Base-by-base conservation (phyloP, 164 flowering plant species). In the Nymphaea thermarum region DNA sequence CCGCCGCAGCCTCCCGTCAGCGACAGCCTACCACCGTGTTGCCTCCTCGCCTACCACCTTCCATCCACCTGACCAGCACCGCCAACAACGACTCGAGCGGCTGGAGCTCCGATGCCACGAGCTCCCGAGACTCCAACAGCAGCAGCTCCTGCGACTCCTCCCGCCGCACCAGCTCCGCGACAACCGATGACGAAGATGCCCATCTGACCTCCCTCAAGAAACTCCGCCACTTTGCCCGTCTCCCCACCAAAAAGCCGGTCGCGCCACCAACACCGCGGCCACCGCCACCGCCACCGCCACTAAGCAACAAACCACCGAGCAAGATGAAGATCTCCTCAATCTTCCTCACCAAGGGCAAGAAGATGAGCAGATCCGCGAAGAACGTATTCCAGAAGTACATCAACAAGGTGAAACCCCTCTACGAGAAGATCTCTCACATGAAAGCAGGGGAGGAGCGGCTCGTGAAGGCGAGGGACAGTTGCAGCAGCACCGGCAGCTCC, bases 351-450 rank as follows among this genome's bases (percentile, higher is more conserved):
- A 47, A 47, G 55, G 12, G 55, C 55, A 47, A 47, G 5, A 47
- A 47, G 12, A 47, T 47, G 55, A 47, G 55, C 55, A 47, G 12
- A 47, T 47, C 55, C 12, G 55, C 55, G 55, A 47, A 47, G 55
- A 7, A 89, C 41, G 90, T 89, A 25, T 74, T 94, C 8, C 75
- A 87, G 65, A 94, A 83, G 81, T 94, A 89, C 64, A 45, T 91
- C 68, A 94, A 87, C 66, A 94, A 87, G 68, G 98, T 89, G 73
- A 89, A 84, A 76, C 98, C 98, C 3, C 63, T 94, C 64, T 94
- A 87, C 75, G 96, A 86, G 62, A 88, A 82, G 74, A 51, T 94
- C 2, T 81, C 97, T 2, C 85, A 77, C 55, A 36, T 7, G 63
- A n/a, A n/a, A 57, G 65, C 44, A 16, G 42, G 15, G 42, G 63